Evolutionary conservation across 192 early-diverging fungal species (phyloP).

Genomic region (Linnemannia zychae): DNA sequence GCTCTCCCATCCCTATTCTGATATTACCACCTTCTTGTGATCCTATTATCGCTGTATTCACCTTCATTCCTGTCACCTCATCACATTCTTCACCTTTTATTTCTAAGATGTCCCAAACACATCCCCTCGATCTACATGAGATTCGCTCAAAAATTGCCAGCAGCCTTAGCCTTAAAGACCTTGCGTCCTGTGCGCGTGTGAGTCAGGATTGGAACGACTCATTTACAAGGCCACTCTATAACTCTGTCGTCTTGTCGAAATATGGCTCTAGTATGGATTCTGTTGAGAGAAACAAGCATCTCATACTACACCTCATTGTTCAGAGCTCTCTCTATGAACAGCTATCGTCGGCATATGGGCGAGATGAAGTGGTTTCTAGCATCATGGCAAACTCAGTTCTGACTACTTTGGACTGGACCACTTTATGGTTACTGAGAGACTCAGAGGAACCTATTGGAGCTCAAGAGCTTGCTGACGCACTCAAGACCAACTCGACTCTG

Average conservation of each 20-base stretch:
- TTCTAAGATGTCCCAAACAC: no score
- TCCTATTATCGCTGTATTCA: no score
- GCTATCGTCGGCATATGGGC: neutral
- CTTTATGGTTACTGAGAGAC: no score
- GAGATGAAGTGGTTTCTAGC: neutral
- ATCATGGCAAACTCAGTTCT: neutral
- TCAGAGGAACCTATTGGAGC: neutral
- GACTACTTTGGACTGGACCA: no score
- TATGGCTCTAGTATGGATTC: neutral
- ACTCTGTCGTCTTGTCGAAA: neutral
- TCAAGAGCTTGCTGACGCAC: slow-evolving; percentile 14
- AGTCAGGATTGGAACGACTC: slow-evolving; percentile 7
- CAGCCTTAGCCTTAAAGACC: neutral
- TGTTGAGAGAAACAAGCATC: neutral
- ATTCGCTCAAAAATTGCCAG: slow-evolving; percentile 5
- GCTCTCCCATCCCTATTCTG: no score
- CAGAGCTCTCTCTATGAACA: neutral
- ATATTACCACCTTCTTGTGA: no score
- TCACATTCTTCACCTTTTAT: no score
- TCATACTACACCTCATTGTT: neutral
- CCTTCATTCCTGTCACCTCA: no score
- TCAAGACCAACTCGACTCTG: slow-evolving; percentile 25
- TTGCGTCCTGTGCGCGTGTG: slow-evolving; percentile 3
- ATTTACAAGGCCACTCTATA: neutral
- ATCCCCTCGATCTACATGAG: no score